These are phyloP conservation scores for Entophlyctis helioformis DNA, from an alignment of 192 early-diverging fungal species.

Conservation along the genomic window DNA sequence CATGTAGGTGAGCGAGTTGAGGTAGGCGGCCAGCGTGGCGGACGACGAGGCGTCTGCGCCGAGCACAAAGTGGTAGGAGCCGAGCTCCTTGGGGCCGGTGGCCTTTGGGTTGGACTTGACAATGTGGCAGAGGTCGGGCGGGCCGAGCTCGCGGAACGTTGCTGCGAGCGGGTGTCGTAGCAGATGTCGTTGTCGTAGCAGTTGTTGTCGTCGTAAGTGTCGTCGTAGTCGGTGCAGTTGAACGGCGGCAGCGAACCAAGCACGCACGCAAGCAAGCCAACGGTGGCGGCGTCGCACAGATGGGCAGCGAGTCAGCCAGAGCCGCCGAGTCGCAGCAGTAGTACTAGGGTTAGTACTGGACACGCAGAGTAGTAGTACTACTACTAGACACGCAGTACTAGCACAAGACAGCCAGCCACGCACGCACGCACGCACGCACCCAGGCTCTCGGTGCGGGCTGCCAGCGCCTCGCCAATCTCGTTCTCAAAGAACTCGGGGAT, in stretches of 20 bases:
- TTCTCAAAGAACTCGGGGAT: slow-evolving; percentile 97
- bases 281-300: neutral
- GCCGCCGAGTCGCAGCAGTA: neutral
- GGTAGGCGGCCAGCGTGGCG: slow-evolving; percentile 91
- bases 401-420: too few species aligned
- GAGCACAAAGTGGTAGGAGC: slow-evolving; percentile 46
- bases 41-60: slow-evolving; percentile 64
- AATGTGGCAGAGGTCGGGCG: slow-evolving; percentile 95
- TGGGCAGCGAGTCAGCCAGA: neutral
- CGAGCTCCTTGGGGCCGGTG: slow-evolving; percentile 48
- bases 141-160: slow-evolving; percentile 75
- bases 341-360: too few species aligned
- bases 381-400: too few species aligned
- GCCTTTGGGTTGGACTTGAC: slow-evolving; percentile 79
- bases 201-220: too few species aligned
- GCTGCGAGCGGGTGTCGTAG: slow-evolving; percentile 6
- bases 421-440: slow-evolving; percentile 60
- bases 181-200: slow-evolving; percentile 1
- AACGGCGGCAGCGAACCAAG: neutral
- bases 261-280: neutral
- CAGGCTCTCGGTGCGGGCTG: slow-evolving; percentile 77
- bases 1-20: slow-evolving; percentile 90
- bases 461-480: slow-evolving; percentile 78
- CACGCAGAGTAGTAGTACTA: too few species aligned
- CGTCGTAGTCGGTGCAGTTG: too few species aligned